A percentile compares a stretch with the other conserved stretches of the same genome.
These are phyloP conservation scores for Chytridium lagenaria DNA, from an alignment of 371 early-diverging fungal species.

Conservation along the genomic window DNA sequence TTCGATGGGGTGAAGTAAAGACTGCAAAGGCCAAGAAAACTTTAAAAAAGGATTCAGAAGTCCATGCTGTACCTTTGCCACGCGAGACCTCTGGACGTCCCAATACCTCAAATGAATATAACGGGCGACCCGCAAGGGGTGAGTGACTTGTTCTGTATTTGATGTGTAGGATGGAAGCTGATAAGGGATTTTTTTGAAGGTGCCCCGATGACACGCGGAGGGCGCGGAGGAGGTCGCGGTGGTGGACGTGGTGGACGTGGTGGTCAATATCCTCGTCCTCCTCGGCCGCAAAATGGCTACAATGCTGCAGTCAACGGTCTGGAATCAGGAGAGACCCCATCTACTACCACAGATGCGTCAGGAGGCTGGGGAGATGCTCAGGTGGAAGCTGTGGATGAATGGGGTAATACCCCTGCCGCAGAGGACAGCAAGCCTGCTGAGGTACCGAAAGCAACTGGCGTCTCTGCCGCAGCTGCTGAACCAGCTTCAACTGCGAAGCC, in stretches of 20 bases:
- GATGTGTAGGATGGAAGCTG: background rate
- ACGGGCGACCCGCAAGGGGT: background rate
- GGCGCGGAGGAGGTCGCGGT: conserved; percentile 24
- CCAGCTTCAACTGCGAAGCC: conserved; percentile 8
- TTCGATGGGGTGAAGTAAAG: conserved; percentile 91
- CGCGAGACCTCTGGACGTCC: conserved; percentile 22
- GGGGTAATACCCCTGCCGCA: background rate
- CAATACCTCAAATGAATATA: background rate
- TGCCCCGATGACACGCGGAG: conserved; percentile 10
- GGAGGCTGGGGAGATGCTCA: conserved; percentile 1
- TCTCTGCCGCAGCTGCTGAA: conserved; percentile 26
- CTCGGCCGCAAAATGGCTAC: conserved; percentile 40
- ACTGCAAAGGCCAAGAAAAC: conserved; percentile 64
- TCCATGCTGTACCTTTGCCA: conserved; percentile 18
- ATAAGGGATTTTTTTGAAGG: conserved; percentile 6
- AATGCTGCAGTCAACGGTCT: conserved; percentile 35
- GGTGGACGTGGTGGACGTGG: conserved; percentile 27
- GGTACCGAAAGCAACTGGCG: background rate
- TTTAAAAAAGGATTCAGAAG: conserved; percentile 15
- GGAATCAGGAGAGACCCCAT: conserved; percentile 23
- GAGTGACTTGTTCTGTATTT: background rate
- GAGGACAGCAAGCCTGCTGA: conserved; percentile 4
- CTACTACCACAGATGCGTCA: conserved; percentile 16
- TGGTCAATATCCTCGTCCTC: conserved; percentile 22
- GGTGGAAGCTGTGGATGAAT: conserved; percentile 13